Conservation (phyloP, 179 eudicot species). For the Spinacia oleracea region DNA sequence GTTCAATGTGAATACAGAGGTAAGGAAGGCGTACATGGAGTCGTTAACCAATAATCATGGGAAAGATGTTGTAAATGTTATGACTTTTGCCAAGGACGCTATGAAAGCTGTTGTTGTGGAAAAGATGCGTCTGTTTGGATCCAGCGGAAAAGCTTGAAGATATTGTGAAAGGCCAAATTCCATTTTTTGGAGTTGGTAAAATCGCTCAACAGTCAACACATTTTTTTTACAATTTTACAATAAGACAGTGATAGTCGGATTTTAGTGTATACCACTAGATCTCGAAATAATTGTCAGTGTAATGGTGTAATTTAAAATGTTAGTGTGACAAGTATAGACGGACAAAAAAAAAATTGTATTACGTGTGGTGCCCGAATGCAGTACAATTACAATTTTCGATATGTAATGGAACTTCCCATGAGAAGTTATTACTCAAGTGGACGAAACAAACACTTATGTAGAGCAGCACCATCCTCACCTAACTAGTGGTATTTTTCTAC, state of each 20-base stretch:
- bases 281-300: not conserved
- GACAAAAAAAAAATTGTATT: not conserved
- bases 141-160: conserved; percentile 66
- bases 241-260: not conserved
- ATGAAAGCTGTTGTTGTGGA: conserved; percentile 88
- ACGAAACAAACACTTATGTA: too few species aligned
- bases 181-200: not conserved
- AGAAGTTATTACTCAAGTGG: too few species aligned
- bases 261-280: not conserved
- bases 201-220: not conserved
- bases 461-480: too few species aligned
- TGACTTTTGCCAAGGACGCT: conserved; percentile 84
- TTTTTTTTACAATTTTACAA: not conserved
- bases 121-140: conserved; percentile 92
- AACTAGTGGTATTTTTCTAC: too few species aligned
- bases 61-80: conserved; percentile 73
- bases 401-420: too few species aligned
- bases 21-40: conserved; percentile 91
- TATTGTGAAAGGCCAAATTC: not conserved
- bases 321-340: not conserved
- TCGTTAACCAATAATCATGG: conserved; percentile 49
- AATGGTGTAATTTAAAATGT: not conserved
- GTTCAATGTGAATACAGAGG: conserved; percentile 96
- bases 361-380: not conserved
- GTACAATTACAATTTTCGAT: not conserved